Evolutionary conservation across 1,284 basidiomycete species (phyloP).

Genomic region (Pisolithus thermaeus): DNA sequence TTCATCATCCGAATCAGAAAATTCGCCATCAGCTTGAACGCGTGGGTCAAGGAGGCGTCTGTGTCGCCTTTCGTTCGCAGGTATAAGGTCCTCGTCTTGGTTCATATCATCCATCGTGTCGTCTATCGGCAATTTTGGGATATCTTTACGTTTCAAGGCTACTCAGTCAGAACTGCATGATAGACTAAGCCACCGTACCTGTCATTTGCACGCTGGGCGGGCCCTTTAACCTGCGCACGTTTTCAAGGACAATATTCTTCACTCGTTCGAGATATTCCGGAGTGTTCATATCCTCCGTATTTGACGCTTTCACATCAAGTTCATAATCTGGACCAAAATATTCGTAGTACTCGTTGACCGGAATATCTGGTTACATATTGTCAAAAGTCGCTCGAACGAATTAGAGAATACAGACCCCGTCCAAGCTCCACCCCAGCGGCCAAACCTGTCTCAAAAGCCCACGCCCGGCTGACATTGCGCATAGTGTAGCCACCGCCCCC

Average conservation of each 20-base stretch:
- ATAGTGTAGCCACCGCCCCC: constrained; percentile 99
- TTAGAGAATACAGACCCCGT: constrained; percentile 47
- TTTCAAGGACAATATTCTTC: constrained; percentile 88
- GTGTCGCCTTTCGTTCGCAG: constrained; percentile 70
- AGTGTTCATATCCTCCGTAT: constrained; percentile 95
- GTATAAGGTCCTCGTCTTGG: constrained; percentile 75
- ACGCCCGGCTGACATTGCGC: constrained; percentile 93
- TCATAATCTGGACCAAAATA: constrained; percentile 98
- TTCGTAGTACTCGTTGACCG: constrained; percentile 97
- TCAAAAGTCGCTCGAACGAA: constrained; percentile 4
- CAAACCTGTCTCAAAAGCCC: constrained; percentile 97
- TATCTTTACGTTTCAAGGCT: constrained; percentile 42
- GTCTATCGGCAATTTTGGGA: constrained; percentile 77
- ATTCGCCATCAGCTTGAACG: constrained; percentile 72
- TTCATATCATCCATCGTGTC: constrained; percentile 71
- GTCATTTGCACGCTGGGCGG: constrained; percentile 90
- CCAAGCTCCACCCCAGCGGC: constrained; percentile 94
- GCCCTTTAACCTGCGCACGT: constrained; percentile 76
- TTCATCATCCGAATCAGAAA: constrained; percentile 84
- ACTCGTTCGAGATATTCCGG: constrained; percentile 91
- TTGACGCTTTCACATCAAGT: constrained; percentile 94
- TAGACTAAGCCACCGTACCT: constrained; percentile 42
- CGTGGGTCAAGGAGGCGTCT: constrained; percentile 66
- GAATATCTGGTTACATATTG: constrained; percentile 64
- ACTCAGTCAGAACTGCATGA: neutral